Base-by-base conservation (phyloP, 2,329 filamentous ascomycete genomes). In the Ascochyta viciae-villosae region DNA sequence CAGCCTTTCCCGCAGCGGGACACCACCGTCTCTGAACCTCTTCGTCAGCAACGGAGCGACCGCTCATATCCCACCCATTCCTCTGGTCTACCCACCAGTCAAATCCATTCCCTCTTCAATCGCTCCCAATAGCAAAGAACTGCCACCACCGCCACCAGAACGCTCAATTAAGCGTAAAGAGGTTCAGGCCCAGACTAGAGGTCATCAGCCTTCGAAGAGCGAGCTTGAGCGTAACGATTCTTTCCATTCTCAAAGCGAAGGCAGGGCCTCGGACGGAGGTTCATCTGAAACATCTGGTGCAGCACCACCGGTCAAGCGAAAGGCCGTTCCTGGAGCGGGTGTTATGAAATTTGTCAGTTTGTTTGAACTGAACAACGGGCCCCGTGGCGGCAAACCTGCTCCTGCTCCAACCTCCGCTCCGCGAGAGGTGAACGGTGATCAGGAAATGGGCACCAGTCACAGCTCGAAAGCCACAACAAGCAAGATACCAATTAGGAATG, bases 11-110 rank as follows among this genome's bases (percentile, higher is more conserved):
- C 73, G 74, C 24, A 67, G 63, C 43, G 68, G 65, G 9, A 75
- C 74, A 42, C 74, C 74, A 6, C 64, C 70, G n/a, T 69, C 69
- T 8, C 66, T 77, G 7, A 74, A 63, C 26, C 61, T 77, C 10
- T 60, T 56, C 26, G 57, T 62, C 26, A 75, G 73, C 64, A 77
- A 77, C 69, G 74, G 74, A 39, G 69, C 74, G n/a, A 76, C 74
- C 33, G 74, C 74, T 7, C 58, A 58, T 10, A 53, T 74, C 10
- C 72, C 70, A 31, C 60, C 66, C 16, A 63, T 64, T 31, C 69
- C 71, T 6, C 10, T 49, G 12, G 45, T 37, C 16, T 57, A 52
- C 31, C 35, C 54, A 15, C 13, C 49, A 22, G 54, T 57, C 6
- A 38, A 52, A 23, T 8, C 44, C 5, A 29, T 61, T 42, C 58